phyloP scores from a whole-genome alignment of 257 asterid species.

The Mentha longifolia region DNA sequence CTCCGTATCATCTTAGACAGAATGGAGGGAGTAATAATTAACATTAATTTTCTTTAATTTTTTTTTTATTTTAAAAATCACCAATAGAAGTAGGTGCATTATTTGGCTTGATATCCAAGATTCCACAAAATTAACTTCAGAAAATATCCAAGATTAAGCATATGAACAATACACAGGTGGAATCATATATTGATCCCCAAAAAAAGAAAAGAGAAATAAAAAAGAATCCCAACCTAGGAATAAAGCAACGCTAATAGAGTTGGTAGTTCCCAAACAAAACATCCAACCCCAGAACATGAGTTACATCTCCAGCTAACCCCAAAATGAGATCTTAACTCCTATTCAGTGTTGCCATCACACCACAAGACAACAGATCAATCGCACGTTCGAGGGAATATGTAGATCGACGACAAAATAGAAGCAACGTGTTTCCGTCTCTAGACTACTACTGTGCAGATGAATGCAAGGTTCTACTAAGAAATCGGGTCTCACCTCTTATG shows the following conservation, averaged over 20 bases:
- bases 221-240: background rate
- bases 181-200: no score
- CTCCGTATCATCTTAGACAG: no score
- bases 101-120: no score
- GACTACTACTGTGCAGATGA: conserved; percentile 7
- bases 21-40: no score
- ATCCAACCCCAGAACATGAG: conserved; percentile 20
- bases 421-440: conserved; percentile 10
- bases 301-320: conserved; percentile 51
- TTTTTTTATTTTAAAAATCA: no score
- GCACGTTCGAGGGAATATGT: background rate
- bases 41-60: no score
- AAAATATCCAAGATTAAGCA: no score
- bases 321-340: conserved; percentile 54
- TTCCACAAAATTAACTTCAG: no score
- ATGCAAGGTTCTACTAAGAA: background rate
- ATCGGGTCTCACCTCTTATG: conserved; percentile 63
- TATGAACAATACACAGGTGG: no score
- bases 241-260: background rate
- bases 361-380: background rate
- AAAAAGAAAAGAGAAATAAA: no score
- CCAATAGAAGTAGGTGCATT: no score
- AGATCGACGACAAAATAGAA: background rate
- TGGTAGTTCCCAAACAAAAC: conserved; percentile 7
- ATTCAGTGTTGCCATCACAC: conserved; percentile 13